A percentile compares a stretch with the other conserved stretches of the same genome.
These are phyloP conservation scores for Trametes sp. DNA, from an alignment of 1,284 basidiomycete species.

Conservation along the genomic window DNA sequence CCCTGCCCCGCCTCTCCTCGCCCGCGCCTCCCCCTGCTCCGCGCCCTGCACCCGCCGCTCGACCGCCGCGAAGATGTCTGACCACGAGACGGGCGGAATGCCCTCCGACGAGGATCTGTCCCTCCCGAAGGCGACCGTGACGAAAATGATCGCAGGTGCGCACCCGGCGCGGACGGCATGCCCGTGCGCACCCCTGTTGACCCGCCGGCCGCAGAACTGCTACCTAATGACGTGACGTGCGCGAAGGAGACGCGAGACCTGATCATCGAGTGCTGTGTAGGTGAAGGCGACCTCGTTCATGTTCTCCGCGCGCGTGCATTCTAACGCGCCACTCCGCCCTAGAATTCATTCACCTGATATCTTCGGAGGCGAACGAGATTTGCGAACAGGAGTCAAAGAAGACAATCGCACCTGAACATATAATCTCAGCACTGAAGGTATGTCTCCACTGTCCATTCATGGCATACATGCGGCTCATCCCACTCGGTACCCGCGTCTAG, in stretches of 20 bases:
- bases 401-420: constrained; percentile 98
- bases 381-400: constrained; percentile 99
- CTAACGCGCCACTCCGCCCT: constrained; percentile 26
- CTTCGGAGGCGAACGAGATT: constrained; percentile 97
- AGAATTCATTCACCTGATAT: constrained; percentile 99
- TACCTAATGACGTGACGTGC: constrained; percentile 90
- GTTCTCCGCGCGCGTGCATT: constrained; percentile 20
- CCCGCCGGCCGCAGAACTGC: constrained; percentile 68
- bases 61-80: constrained; percentile 69
- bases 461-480: constrained; percentile 6
- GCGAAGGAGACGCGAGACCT: constrained; percentile 97
- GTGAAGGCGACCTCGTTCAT: constrained; percentile 55
- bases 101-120: constrained; percentile 90
- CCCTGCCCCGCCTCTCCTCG: constrained; percentile 16
- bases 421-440: constrained; percentile 91
- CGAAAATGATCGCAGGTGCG: constrained; percentile 95
- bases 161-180: constrained; percentile 15
- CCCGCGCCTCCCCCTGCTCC: constrained; percentile 5
- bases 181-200: not conserved
- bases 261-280: constrained; percentile 98
- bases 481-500: constrained; percentile 46
- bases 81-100: constrained; percentile 76
- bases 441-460: not conserved
- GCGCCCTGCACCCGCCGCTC: not conserved
- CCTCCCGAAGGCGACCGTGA: constrained; percentile 95